These are phyloP conservation scores for Amborella trichopoda DNA, from an alignment of 164 flowering plant species.

Conservation along the genomic window DNA sequence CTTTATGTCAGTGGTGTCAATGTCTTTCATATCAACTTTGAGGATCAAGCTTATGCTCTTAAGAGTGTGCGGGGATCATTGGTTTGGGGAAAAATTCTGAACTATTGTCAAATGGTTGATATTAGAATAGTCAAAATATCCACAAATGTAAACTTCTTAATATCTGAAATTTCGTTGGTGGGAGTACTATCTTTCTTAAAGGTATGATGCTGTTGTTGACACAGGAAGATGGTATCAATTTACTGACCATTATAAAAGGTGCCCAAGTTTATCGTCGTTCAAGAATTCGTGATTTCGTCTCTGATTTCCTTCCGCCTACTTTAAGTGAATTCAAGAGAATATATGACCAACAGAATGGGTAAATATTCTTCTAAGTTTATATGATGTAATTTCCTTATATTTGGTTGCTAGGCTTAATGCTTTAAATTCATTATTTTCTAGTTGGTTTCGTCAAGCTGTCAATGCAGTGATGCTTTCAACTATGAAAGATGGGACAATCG, in stretches of 20 bases:
- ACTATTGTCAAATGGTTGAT: no score
- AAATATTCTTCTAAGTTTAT: slow-evolving; percentile 7
- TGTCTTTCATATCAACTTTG: no score
- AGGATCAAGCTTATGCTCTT: no score
- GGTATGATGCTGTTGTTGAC: no score
- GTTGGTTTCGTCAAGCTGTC: slow-evolving; percentile 27
- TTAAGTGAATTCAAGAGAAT: slow-evolving; percentile 32
- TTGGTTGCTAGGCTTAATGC: neutral
- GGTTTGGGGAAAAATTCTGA: no score
- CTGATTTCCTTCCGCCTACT: slow-evolving; percentile 75
- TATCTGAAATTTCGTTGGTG: no score
- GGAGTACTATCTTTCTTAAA: no score
- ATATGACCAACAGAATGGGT: slow-evolving; percentile 32
- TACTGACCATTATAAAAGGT: slow-evolving; percentile 70
- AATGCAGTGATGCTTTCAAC: slow-evolving; percentile 74
- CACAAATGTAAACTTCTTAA: no score
- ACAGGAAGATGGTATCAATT: slow-evolving; percentile 82
- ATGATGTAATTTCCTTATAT: neutral
- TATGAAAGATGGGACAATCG: slow-evolving; percentile 67
- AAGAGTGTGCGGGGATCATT: no score
- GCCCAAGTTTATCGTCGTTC: slow-evolving; percentile 62
- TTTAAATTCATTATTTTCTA: slow-evolving; percentile 17
- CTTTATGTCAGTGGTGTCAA: no score
- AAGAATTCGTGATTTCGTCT: slow-evolving; percentile 35
- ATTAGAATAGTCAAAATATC: no score